These are phyloP conservation scores for Chenopodium berlandieri DNA, from an alignment of 148 eudicot species.

Conservation along the genomic window DNA sequence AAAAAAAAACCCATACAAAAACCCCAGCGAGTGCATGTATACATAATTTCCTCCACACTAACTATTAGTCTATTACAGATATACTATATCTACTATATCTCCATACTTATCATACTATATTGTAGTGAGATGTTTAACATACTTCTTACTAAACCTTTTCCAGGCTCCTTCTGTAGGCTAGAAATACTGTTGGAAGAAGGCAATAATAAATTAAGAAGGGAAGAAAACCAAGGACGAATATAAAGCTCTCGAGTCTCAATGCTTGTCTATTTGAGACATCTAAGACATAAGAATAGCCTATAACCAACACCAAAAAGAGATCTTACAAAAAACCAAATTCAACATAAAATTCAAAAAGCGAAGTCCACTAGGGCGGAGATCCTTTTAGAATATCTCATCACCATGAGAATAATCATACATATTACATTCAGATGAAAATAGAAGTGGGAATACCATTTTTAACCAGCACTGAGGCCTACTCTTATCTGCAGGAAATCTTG, in stretches of 20 bases:
- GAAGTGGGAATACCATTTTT: slow-evolving; percentile 53
- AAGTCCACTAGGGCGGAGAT: too few species aligned
- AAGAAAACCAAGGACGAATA: not conserved
- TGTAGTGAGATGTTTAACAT: not conserved
- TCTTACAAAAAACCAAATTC: not conserved
- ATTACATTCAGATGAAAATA: not conserved
- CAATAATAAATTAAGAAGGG: not conserved
- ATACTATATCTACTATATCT: not conserved
- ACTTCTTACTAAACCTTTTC: not conserved
- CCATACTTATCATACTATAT: not conserved
- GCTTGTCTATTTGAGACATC: not conserved
- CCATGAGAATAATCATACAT: not conserved
- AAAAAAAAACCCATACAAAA: not conserved
- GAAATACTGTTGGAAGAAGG: not conserved
- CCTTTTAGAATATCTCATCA: not conserved
- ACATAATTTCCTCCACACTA: not conserved
- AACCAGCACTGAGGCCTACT: slow-evolving; percentile 73
- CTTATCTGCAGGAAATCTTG: slow-evolving; percentile 54
- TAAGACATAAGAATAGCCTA: not conserved
- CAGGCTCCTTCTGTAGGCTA: not conserved
- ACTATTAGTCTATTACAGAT: too few species aligned
- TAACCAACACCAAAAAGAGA: not conserved
- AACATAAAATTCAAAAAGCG: not conserved
- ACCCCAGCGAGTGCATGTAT: not conserved
- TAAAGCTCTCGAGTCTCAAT: not conserved